A percentile compares a stretch with the other conserved stretches of the same genome.
Evolutionary conservation across 2,329 filamentous ascomycete genomes (phyloP).

Genomic region (Aspergillus bombycis): DNA sequence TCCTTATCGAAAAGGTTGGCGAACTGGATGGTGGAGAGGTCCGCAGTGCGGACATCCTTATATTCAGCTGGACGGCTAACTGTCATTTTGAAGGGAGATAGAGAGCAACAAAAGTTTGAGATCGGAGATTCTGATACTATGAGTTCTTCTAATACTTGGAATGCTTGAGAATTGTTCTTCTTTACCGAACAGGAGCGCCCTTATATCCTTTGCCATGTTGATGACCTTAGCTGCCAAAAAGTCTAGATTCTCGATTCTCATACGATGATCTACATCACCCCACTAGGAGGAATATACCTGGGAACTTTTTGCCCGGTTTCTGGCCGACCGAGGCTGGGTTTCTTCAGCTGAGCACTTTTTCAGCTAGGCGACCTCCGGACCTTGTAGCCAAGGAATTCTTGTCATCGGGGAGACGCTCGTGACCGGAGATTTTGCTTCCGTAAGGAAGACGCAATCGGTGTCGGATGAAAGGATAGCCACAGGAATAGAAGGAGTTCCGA

Average conservation of each 20-base stretch:
- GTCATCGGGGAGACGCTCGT: not conserved
- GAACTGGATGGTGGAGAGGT: not conserved
- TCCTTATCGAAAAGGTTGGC: not conserved
- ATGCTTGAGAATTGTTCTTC: not conserved
- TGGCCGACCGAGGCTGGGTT: not conserved
- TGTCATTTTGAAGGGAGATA: not conserved
- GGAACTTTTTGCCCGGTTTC: not conserved
- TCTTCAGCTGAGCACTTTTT: not conserved
- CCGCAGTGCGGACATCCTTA: not conserved
- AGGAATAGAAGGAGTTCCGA: not conserved
- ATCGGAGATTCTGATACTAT: not conserved
- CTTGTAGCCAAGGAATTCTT: not conserved
- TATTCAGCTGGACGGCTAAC: not conserved
- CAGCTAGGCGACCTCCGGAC: not conserved
- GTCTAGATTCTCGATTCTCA: not conserved
- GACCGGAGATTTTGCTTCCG: not conserved
- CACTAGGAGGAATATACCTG: not conserved
- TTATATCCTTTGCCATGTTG: not conserved
- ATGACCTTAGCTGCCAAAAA: not conserved
- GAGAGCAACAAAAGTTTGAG: not conserved
- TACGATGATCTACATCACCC: not conserved
- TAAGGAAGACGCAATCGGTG: not conserved
- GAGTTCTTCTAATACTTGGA: not conserved
- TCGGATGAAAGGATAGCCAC: not conserved
- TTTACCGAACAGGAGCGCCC: not conserved